Evolutionary conservation across 2,329 filamentous ascomycete species (phyloP).

Genomic region (Sporothrix variecibatus): DNA sequence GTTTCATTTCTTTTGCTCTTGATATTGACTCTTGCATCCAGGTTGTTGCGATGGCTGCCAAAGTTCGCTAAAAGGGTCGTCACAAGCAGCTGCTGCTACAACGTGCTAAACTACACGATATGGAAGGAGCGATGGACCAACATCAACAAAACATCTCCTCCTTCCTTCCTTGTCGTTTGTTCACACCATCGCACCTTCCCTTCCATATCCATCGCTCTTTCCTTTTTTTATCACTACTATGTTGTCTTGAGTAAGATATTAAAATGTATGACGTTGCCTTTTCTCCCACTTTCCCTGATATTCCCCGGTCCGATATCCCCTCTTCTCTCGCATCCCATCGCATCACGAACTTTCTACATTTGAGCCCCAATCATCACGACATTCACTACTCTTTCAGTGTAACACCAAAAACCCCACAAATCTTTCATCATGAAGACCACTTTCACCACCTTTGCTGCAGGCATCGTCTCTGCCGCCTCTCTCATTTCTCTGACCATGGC

Average conservation of each 20-base stretch:
- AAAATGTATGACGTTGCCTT: neutral
- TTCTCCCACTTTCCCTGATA: neutral
- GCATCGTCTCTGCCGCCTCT: neutral
- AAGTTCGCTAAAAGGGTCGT: neutral
- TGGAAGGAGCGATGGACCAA: neutral
- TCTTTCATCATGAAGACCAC: neutral
- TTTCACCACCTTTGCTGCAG: too few species aligned
- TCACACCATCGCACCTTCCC: neutral
- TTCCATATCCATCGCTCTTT: neutral
- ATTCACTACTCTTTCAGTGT: neutral
- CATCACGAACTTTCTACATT: neutral
- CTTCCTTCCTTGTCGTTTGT: neutral
- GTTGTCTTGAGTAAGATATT: neutral
- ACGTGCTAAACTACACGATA: neutral
- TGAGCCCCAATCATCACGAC: neutral
- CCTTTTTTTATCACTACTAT: too few species aligned
- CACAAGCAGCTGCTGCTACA: neutral
- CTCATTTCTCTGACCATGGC: neutral
- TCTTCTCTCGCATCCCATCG: neutral
- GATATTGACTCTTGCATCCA: neutral
- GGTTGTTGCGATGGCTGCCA: neutral
- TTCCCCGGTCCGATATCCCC: neutral
- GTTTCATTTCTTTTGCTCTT: neutral
- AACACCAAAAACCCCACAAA: neutral
- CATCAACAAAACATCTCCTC: conserved; percentile 7